Conservation (phyloP, 306 rosid species). For the Oxytropis ochrocephala region DNA sequence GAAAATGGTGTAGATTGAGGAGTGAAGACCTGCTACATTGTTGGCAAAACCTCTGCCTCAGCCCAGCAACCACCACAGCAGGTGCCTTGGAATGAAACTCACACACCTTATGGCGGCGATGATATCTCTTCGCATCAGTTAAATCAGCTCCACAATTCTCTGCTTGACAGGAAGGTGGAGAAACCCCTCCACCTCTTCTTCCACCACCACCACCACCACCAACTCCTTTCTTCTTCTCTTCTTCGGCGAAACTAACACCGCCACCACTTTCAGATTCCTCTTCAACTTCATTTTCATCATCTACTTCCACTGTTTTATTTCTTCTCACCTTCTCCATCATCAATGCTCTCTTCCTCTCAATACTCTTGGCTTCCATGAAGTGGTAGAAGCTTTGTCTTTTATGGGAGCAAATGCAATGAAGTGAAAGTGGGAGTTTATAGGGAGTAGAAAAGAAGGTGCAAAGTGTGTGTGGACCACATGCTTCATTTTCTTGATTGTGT, state of each 20-base stretch:
- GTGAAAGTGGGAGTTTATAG: conserved; percentile 28
- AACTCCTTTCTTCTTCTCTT: conserved; percentile 42
- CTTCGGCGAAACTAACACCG: conserved; percentile 24
- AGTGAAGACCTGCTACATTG: conserved; percentile 89
- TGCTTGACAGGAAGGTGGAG: conserved; percentile 68
- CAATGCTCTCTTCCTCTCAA: conserved; percentile 42
- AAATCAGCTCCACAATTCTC: conserved; percentile 74
- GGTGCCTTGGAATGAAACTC: conserved; percentile 87
- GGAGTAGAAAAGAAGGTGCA: conserved; percentile 30
- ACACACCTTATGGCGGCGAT: conserved; percentile 97
- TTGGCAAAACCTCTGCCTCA: conserved; percentile 86
- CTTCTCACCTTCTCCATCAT: conserved; percentile 39
- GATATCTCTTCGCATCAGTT: conserved; percentile 68
- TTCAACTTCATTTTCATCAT: conserved; percentile 54
- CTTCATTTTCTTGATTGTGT: conserved; percentile 27
- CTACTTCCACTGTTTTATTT: conserved; percentile 43
- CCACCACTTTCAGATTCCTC: conserved; percentile 44
- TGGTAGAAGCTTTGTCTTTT: conserved; percentile 22
- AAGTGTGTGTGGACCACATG: conserved; percentile 56
- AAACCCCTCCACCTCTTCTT: conserved; percentile 36
- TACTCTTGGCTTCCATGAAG: conserved; percentile 46
- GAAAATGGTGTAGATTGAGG: conserved; percentile 10
- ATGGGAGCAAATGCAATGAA: conserved; percentile 22
- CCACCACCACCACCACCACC: conserved; percentile 30
- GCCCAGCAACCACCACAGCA: conserved; percentile 60